phyloP scores from a whole-genome alignment of 352 stramenopile genomes.

The Phytophthora podocarpi region DNA sequence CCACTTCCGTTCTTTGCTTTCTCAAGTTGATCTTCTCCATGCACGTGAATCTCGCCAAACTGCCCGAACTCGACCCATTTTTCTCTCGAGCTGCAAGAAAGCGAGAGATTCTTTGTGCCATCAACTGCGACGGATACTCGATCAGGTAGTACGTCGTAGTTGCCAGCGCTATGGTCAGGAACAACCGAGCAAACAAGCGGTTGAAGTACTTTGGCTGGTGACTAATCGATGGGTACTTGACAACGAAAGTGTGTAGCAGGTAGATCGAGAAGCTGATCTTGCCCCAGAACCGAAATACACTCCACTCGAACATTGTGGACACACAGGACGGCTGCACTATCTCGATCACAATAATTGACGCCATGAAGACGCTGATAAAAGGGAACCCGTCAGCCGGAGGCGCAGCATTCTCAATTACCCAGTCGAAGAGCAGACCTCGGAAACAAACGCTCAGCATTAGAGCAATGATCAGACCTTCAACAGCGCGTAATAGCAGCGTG shows the following conservation, averaged over 20 bases:
- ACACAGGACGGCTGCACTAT: slow-evolving; percentile 43
- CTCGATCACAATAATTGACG: slow-evolving; percentile 45
- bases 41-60: slow-evolving; percentile 15
- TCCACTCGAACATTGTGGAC: slow-evolving; percentile 49
- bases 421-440: slow-evolving; percentile 45
- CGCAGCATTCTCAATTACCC: slow-evolving; percentile 30
- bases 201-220: slow-evolving; percentile 42
- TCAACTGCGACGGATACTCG: slow-evolving; percentile 52
- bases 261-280: slow-evolving; percentile 60
- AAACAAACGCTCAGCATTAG: slow-evolving; percentile 43
- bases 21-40: slow-evolving; percentile 16
- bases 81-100: slow-evolving; percentile 27
- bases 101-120: slow-evolving; percentile 41
- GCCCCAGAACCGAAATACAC: no score
- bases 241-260: slow-evolving; percentile 47
- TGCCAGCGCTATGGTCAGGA: slow-evolving; percentile 34
- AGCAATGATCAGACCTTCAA: slow-evolving; percentile 25
- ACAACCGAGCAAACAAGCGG: slow-evolving; percentile 39
- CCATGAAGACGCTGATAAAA: slow-evolving; percentile 41
- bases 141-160: slow-evolving; percentile 43
- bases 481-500: slow-evolving; percentile 12
- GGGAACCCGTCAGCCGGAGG: slow-evolving; percentile 25
- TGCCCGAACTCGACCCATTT: background rate
- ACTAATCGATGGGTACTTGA: slow-evolving; percentile 29
- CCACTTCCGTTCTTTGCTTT: slow-evolving; percentile 5